phyloP scores from a whole-genome alignment of 352 stramenopile species.

The Albugo laibachii region DNA sequence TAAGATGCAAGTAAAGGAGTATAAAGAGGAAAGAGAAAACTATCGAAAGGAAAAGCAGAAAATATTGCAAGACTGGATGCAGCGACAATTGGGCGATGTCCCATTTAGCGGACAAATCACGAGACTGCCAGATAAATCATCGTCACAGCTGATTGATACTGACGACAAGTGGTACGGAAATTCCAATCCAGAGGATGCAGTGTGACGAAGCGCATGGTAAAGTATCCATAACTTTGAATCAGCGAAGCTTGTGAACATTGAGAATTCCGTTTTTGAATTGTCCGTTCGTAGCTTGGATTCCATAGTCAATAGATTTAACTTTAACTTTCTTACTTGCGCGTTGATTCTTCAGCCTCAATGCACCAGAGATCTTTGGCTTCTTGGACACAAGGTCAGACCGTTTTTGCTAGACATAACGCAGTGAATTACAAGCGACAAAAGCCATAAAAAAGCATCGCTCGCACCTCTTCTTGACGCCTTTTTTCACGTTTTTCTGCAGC shows the following conservation, averaged over 20 bases:
- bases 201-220: too few species aligned
- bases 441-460: constrained; percentile 7
- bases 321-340: constrained; percentile 26
- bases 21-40: constrained; percentile 40
- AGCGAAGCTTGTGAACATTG: constrained; percentile 14
- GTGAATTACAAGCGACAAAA: not conserved
- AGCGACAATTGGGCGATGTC: too few species aligned
- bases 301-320: constrained; percentile 52
- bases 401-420: constrained; percentile 20
- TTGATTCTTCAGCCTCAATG: constrained; percentile 3
- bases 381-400: constrained; percentile 43
- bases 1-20: constrained; percentile 80
- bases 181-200: too few species aligned
- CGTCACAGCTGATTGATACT: too few species aligned
- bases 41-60: constrained; percentile 28
- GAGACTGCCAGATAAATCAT: too few species aligned
- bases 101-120: too few species aligned
- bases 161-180: too few species aligned
- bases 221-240: too few species aligned
- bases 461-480: constrained; percentile 26
- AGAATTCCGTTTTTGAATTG: constrained; percentile 56
- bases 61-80: too few species aligned
- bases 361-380: constrained; percentile 15
- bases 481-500: constrained; percentile 25
- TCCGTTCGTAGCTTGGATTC: constrained; percentile 49